These are phyloP conservation scores for Colletotrichum echinochloae DNA, from an alignment of 2,329 filamentous ascomycete species.

Conservation along the genomic window DNA sequence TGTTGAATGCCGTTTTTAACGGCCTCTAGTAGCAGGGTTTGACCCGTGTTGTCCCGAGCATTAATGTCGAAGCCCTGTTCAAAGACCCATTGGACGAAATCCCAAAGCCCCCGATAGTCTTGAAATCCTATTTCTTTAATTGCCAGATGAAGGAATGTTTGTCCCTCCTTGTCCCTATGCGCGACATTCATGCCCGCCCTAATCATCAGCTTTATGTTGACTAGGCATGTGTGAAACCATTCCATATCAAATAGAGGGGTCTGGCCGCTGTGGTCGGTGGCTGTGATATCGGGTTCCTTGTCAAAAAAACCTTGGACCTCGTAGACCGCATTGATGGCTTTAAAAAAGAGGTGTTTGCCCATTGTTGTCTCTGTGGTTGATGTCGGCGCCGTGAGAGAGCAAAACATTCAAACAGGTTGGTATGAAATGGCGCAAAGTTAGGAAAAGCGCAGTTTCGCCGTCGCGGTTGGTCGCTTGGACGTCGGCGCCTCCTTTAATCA, in stretches of 20 bases:
- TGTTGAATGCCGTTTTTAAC: fast-evolving
- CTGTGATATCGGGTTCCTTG: background rate
- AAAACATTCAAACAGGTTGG: background rate
- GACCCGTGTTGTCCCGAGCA: background rate
- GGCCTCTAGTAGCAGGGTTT: background rate
- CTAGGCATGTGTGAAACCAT: fast-evolving
- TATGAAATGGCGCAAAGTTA: too few species aligned
- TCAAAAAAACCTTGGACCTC: fast-evolving
- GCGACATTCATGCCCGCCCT: background rate
- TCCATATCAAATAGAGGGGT: background rate
- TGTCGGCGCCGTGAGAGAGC: background rate
- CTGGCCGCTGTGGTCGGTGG: background rate
- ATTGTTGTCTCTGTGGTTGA: background rate
- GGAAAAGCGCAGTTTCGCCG: background rate
- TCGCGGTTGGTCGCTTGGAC: background rate
- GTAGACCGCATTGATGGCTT: fast-evolving
- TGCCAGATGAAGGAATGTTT: background rate
- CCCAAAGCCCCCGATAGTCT: too few species aligned
- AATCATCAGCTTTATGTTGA: background rate
- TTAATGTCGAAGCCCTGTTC: background rate
- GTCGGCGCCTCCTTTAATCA: background rate
- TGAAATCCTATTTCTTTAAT: fast-evolving
- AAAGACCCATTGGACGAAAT: background rate
- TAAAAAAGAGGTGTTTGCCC: background rate
- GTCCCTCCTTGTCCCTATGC: background rate